Percentiles rank a stretch among this genome's conserved stretches.
These are phyloP conservation scores for Trypanosoma vivax DNA, from an alignment of 208 protist genomes.

Conservation along the genomic window DNA sequence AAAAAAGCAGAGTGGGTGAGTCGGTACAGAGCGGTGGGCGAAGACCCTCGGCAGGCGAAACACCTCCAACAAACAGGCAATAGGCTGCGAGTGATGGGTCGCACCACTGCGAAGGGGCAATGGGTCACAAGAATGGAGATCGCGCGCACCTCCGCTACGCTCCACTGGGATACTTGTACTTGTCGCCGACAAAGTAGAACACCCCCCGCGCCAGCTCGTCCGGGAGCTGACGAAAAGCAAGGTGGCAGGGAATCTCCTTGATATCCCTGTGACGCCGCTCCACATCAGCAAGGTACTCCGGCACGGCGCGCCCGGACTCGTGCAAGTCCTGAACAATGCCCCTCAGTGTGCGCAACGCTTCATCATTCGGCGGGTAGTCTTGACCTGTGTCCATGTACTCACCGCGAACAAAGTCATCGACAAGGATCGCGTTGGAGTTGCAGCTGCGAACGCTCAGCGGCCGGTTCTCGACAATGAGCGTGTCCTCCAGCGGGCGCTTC, in stretches of 20 bases:
- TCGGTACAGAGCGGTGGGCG: too few relatives aligned
- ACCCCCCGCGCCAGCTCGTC: conserved; percentile 82
- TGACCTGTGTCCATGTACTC: conserved; percentile 88
- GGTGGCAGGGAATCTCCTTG: conserved; percentile 82
- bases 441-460: conserved; percentile 76
- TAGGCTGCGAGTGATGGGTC: too few relatives aligned
- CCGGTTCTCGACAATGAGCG: conserved; percentile 83
- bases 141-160: not conserved
- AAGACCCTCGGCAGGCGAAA: too few relatives aligned
- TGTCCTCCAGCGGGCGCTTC: conserved; percentile 71
- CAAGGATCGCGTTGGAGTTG: conserved; percentile 82
- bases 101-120: not conserved
- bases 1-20: too few relatives aligned
- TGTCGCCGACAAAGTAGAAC: conserved; percentile 83
- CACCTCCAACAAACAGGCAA: not conserved
- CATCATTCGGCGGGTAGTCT: conserved; percentile 75
- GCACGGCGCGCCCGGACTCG: conserved; percentile 43
- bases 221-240: conserved; percentile 76
- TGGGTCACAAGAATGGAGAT: not conserved
- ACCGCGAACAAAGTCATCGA: conserved; percentile 85
- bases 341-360: conserved; percentile 63
- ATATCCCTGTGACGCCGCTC: conserved; percentile 48
- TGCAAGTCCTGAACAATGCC: conserved; percentile 72
- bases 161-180: conserved; percentile 28
- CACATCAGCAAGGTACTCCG: conserved; percentile 64